Conservation (phyloP, 2,329 filamentous ascomycete genomes). For the Fonsecaea pugnacius region DNA sequence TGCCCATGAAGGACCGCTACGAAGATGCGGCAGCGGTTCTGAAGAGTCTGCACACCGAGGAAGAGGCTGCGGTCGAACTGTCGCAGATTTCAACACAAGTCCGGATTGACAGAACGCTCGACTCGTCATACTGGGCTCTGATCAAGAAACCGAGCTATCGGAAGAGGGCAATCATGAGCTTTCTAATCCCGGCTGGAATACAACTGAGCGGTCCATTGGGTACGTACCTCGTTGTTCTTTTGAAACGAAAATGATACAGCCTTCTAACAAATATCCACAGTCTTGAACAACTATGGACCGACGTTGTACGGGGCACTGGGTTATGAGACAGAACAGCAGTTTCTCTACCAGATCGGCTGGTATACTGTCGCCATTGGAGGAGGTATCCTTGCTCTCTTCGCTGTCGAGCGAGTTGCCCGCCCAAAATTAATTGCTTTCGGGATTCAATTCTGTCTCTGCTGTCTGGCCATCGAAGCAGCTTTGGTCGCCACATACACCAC, state of each 20-base stretch:
- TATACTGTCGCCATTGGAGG: slow-evolving; percentile 19
- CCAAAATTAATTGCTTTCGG: slow-evolving; percentile 37
- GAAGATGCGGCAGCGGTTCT: slow-evolving; percentile 16
- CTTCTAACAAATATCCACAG: not conserved
- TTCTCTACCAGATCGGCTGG: slow-evolving; percentile 26
- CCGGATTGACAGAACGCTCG: slow-evolving; percentile 16
- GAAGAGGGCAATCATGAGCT: slow-evolving; percentile 16
- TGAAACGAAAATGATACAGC: not conserved
- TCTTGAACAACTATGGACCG: slow-evolving; percentile 28
- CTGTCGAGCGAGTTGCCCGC: slow-evolving; percentile 29
- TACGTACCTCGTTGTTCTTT: slow-evolving; percentile 4
- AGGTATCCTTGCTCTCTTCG: slow-evolving; percentile 7
- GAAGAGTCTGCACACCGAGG: slow-evolving; percentile 5
- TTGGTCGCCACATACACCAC: slow-evolving; percentile 26
- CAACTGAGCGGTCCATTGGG: slow-evolving; percentile 21
- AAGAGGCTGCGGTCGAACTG: slow-evolving; percentile 24
- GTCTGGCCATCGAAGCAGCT: slow-evolving; percentile 16
- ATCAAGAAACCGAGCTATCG: slow-evolving; percentile 22
- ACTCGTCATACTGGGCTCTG: slow-evolving; percentile 15
- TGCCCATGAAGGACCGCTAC: slow-evolving; percentile 7
- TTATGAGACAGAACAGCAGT: slow-evolving; percentile 19
- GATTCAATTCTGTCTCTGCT: slow-evolving; percentile 14
- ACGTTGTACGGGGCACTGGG: slow-evolving; percentile 22
- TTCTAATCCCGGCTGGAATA: slow-evolving; percentile 14
- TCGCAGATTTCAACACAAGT: slow-evolving; percentile 20